A percentile compares a stretch with the other conserved stretches of the same genome.
Evolutionary conservation across 345 rosid species (phyloP).

Genomic region (Citrus trifoliata): DNA sequence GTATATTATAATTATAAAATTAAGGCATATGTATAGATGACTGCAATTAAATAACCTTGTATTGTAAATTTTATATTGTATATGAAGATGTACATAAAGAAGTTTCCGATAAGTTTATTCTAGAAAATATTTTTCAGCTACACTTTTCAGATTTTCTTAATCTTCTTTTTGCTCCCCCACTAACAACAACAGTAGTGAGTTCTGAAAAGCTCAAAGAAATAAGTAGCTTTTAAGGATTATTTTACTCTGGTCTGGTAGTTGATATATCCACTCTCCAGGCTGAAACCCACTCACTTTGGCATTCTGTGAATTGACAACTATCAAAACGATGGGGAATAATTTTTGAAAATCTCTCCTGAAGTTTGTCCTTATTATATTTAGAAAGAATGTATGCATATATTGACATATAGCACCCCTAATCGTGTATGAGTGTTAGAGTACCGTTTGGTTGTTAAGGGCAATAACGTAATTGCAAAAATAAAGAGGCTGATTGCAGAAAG

Average conservation of each 20-base stretch:
- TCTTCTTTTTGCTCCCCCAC: neutral
- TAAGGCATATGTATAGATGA: neutral
- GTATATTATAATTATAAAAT: too few species aligned
- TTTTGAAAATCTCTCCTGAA: too few species aligned
- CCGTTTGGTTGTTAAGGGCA: too few species aligned
- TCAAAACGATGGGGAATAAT: too few species aligned
- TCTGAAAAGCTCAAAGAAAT: neutral
- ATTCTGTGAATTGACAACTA: neutral
- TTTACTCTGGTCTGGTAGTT: neutral
- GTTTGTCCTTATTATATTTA: too few species aligned
- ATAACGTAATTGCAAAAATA: too few species aligned
- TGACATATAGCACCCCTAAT: too few species aligned
- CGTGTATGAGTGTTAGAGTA: too few species aligned
- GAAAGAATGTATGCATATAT: too few species aligned
- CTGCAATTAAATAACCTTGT: neutral
- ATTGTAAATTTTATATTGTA: neutral
- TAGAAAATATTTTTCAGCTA: neutral
- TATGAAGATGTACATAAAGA: neutral
- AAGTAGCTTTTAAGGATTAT: neutral
- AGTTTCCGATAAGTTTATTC: neutral
- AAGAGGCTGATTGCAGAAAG: too few species aligned
- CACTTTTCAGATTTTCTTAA: neutral
- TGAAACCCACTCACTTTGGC: too few species aligned
- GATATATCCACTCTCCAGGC: too few species aligned
- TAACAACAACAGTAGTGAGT: neutral